Base-by-base conservation (phyloP, 2,329 filamentous ascomycete species). In the Emergomyces pasteurianus region DNA sequence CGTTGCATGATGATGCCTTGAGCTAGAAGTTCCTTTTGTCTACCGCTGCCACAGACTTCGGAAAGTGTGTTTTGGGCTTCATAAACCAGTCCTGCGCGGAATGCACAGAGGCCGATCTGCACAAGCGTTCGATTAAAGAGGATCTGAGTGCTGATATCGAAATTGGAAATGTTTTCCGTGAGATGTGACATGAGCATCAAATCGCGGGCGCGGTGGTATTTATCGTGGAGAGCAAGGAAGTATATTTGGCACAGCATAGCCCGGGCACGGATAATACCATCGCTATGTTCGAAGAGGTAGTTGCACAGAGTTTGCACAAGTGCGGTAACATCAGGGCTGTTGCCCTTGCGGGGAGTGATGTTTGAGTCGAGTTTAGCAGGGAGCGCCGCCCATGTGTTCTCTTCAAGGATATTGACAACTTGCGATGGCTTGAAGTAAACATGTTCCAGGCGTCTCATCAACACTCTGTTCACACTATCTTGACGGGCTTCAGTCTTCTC, bases 121-220 rank as follows among this genome's bases (percentile, higher is more conserved):
- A 97, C 95, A 40, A 99, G 83, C 1, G 94, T 96, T 67, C 94
- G 86, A 84, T 99, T 99, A 86, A 95, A 99, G 61, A 99, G 86
- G 64, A 99, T 99, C 78, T 99, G 94, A 60, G 90, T 95, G 79
- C 87, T 90, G 68, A 99, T 89, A 71, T 99, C 94, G 72, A 99
- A 99, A 78, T 89, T 95, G 78, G 85, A 84, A 74, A 99, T 99
- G 60, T 89, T 95, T 81, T 99, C 94, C 73, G 96, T 92, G 73
- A 99, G 81, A 80, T 99, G 94, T 21, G 94, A 99, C 91, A 99
- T 99, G 75, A 99, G 85, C 87, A 97, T 95, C 88, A 99, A 92
- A 76, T 99, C 95, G 67, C 94, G 89, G 70, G 94, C 89, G 78
- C 89, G 90, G 83, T 96, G 97, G 83, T 97, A 99, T 70, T 96